Conservation (phyloP, 129 eudicot species). For the Rutidosis leptorrhynchoides region DNA sequence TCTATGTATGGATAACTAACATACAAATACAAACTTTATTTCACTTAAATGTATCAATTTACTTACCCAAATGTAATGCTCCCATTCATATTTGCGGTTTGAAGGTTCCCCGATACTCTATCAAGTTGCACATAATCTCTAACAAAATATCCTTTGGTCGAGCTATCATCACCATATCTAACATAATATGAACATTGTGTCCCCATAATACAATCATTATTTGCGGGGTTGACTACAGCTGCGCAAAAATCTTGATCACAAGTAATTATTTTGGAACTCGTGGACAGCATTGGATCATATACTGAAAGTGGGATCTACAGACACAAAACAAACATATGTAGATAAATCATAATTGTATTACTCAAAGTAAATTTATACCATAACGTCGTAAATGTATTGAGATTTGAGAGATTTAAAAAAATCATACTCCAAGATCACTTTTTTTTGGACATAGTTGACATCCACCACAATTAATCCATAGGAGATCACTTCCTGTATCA, state of each 20-base stretch:
- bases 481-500: conserved; percentile 84
- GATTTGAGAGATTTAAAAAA: conserved; percentile 10
- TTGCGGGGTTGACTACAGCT: conserved; percentile 26
- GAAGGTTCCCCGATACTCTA: conserved; percentile 61
- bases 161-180: conserved; percentile 90
- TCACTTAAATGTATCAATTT: conserved; percentile 5
- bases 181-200: conserved; percentile 58
- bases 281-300: conserved; percentile 57
- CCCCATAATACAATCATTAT: conserved; percentile 53
- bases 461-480: conserved; percentile 85
- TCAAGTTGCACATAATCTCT: conserved; percentile 49
- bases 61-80: conserved; percentile 76
- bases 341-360: background rate
- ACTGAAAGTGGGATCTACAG: conserved; percentile 55
- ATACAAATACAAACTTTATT: background rate
- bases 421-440: conserved; percentile 65
- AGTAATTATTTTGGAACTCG: conserved; percentile 44
- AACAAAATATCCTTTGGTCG: conserved; percentile 73
- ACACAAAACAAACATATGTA: background rate
- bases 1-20: background rate
- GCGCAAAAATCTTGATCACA: conserved; percentile 73
- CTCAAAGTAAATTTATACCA: background rate
- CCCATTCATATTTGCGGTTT: conserved; percentile 58
- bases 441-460: conserved; percentile 63
- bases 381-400: background rate